phyloP scores from a whole-genome alignment of 495 filamentous ascomycete species.

The Emericellopsis terricola region DNA sequence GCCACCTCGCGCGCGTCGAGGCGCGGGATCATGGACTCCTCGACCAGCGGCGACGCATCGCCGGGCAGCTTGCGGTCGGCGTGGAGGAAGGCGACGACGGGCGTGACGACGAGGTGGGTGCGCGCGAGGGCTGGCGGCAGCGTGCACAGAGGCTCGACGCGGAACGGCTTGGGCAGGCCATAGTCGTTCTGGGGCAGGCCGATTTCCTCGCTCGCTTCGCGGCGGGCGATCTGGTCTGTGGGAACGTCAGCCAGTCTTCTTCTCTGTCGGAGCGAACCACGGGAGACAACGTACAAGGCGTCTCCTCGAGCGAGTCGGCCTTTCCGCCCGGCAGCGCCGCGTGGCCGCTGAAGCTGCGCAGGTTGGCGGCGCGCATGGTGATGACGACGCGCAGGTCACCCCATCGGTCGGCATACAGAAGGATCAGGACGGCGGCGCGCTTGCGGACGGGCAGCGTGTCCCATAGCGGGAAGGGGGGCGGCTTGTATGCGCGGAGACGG shows the following conservation, averaged over 20 bases:
- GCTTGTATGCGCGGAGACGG: conserved; percentile 52
- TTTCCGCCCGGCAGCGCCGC: conserved; percentile 75
- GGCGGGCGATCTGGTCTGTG: conserved; percentile 57
- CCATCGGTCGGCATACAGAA: conserved; percentile 63
- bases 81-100: conserved; percentile 71
- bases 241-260: conserved; percentile 25
- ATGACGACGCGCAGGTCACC: conserved; percentile 71
- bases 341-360: conserved; percentile 57
- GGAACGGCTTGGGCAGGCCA: conserved; percentile 49
- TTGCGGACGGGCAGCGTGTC: conserved; percentile 45
- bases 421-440: conserved; percentile 66
- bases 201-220: conserved; percentile 85
- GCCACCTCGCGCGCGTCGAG: conserved; percentile 77
- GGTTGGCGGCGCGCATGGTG: conserved; percentile 62
- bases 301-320: conserved; percentile 28
- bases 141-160: conserved; percentile 69
- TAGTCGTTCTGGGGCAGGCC: conserved; percentile 52
- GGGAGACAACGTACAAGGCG: conserved; percentile 20
- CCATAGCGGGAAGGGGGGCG: conserved; percentile 35
- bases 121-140: conserved; percentile 63
- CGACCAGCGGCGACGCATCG: conserved; percentile 29
- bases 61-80: conserved; percentile 24
- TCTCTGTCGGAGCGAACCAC: conserved; percentile 10
- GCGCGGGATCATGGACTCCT: conserved; percentile 55
- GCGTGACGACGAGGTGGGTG: conserved; percentile 66